Percentiles rank a stretch among this genome's conserved stretches.
phyloP scores from a whole-genome alignment of 352 stramenopile genomes.

The Globisporangium solare region DNA sequence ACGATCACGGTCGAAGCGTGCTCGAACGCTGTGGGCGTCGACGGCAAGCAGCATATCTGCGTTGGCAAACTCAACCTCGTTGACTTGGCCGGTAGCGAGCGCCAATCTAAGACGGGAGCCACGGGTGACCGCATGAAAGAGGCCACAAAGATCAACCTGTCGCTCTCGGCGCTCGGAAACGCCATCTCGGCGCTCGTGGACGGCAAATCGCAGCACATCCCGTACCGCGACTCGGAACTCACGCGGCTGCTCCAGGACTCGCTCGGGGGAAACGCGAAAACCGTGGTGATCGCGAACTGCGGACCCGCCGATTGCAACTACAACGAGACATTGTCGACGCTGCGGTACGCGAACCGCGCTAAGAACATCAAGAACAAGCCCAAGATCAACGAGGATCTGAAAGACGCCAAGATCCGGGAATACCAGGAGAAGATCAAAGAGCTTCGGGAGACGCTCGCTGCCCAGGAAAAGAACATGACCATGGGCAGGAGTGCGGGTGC shows the following conservation, averaged over 20 bases:
- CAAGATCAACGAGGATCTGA: constrained; percentile 98
- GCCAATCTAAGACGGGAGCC: constrained; percentile 68
- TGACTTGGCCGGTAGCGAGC: constrained; percentile 73
- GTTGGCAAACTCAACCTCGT: constrained; percentile 97
- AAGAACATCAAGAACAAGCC: constrained; percentile 99
- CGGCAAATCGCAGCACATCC: constrained; percentile 38
- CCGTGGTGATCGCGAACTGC: constrained; percentile 97
- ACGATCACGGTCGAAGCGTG: constrained; percentile 94
- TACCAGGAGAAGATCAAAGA: constrained; percentile 96
- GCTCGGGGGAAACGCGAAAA: constrained; percentile 97
- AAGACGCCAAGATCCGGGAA: constrained; percentile 96
- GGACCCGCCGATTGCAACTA: constrained; percentile 98
- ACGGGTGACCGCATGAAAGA: constrained; percentile 71
- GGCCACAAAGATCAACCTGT: constrained; percentile 82
- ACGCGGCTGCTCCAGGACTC: constrained; percentile 96
- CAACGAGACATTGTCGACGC: constrained; percentile 91
- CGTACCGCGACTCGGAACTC: constrained; percentile 95
- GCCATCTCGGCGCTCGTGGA: constrained; percentile 62
- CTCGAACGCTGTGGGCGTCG: constrained; percentile 49
- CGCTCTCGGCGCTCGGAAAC: constrained; percentile 62
- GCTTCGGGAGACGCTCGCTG: constrained; percentile 75
- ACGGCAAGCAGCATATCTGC: constrained; percentile 90
- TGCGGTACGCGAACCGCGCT: constrained; percentile 95
- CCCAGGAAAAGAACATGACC: constrained; percentile 31
- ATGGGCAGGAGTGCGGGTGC: background rate